These are phyloP conservation scores for Brassica cretica DNA, from an alignment of 345 rosid genomes.

Conservation along the genomic window DNA sequence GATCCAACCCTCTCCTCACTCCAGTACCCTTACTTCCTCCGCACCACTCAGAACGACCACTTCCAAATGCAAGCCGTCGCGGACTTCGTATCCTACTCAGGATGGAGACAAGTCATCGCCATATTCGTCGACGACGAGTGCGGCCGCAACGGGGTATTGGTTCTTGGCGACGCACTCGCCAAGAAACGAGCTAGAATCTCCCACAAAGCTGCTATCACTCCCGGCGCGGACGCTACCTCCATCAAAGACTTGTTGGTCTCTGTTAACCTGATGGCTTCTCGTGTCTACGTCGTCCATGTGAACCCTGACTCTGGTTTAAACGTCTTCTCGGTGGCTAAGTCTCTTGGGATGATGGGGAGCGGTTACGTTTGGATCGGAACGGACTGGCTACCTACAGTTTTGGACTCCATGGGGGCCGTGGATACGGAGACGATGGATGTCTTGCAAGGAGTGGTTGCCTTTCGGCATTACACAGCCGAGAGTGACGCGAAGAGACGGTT, in stretches of 20 bases:
- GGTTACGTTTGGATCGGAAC: slow-evolving; percentile 98
- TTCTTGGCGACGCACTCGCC: slow-evolving; percentile 76
- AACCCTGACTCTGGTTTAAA: slow-evolving; percentile 85
- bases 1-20: slow-evolving; percentile 66
- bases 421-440: slow-evolving; percentile 53
- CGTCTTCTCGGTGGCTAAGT: slow-evolving; percentile 69
- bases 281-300: slow-evolving; percentile 87
- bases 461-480: slow-evolving; percentile 78
- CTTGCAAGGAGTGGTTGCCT: slow-evolving; percentile 86
- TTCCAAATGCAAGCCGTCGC: slow-evolving; percentile 87
- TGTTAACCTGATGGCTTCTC: slow-evolving; percentile 79
- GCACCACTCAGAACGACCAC: slow-evolving; percentile 67
- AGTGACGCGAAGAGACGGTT: slow-evolving; percentile 56
- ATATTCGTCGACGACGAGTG: slow-evolving; percentile 92
- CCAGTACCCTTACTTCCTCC: slow-evolving; percentile 66
- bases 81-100: slow-evolving; percentile 55
- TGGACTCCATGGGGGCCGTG: slow-evolving; percentile 58
- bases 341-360: slow-evolving; percentile 64
- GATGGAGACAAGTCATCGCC: slow-evolving; percentile 87
- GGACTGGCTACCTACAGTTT: slow-evolving; percentile 82
- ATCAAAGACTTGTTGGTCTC: slow-evolving; percentile 59
- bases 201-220: slow-evolving; percentile 71
- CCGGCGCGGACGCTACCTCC: slow-evolving; percentile 49
- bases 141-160: slow-evolving; percentile 78
- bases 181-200: slow-evolving; percentile 69